Conservation (phyloP, 192 early-diverging fungal species). For the Coemansia sp. region DNA sequence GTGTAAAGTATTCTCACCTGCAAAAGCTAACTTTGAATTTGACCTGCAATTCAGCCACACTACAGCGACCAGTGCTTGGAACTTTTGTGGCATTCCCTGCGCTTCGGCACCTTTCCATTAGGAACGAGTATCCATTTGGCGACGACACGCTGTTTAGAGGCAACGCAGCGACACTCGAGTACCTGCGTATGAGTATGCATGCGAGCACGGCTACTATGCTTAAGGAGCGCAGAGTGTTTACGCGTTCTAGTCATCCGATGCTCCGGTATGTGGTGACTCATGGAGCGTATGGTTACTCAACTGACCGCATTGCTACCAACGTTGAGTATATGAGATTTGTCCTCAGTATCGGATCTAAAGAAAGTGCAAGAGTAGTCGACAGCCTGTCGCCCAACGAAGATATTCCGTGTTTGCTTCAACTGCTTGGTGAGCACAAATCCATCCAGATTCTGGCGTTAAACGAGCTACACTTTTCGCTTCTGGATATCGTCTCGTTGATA, state of each 20-base stretch:
- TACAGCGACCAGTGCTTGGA: background rate
- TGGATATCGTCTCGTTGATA: background rate
- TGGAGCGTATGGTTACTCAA: background rate
- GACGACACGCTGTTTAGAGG: background rate
- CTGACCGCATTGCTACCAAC: background rate
- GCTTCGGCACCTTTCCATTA: background rate
- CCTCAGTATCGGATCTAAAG: background rate
- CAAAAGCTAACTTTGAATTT: background rate
- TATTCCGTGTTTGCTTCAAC: background rate
- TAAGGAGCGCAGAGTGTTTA: background rate
- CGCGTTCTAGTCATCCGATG: background rate
- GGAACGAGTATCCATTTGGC: background rate
- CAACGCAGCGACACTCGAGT: background rate
- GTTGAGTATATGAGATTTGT: background rate
- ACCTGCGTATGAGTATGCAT: background rate
- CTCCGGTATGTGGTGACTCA: background rate
- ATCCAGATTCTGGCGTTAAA: background rate
- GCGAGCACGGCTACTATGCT: background rate
- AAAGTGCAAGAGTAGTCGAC: background rate
- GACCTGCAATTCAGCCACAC: background rate
- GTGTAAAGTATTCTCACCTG: background rate
- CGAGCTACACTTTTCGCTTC: background rate
- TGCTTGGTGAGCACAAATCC: background rate
- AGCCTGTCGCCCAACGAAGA: background rate
- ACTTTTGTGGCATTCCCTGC: background rate